Evolutionary conservation across 2,329 filamentous ascomycete species (phyloP), one percentile per base, ranked within the genome.

Genomic region (Aureobasidium musti): DNA sequence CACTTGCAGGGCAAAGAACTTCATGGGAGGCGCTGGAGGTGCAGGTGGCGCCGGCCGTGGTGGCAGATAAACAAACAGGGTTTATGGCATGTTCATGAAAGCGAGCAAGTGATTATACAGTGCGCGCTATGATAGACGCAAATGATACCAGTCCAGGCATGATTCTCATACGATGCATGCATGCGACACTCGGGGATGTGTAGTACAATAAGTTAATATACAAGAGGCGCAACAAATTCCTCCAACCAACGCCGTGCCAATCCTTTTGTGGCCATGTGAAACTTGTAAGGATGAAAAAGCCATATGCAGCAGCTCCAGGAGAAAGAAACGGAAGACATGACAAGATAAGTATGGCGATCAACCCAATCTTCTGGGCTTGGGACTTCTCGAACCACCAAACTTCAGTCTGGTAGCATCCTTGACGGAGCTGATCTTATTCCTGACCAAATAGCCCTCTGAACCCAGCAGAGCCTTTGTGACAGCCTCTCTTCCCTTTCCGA

Each of bases 351-450:
- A 28, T 39, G 4, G 11, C 5, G n/a, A 65, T 69, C 66, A 89
- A 79, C 87, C 86, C 81, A 98, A 80, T 81, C 95, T 89, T 79
- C 93, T 93, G 45, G 88, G 89, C 77, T 89, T 91, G 78, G 85
- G 86, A 82, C 92, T 94, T 79, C 93, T 91, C 45, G 91, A 91
- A 75, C 95, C 96, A 80, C 93, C 95, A 83, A 98, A 97, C 83
- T 99, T 99, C 78, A 98, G 79, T 74, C 90, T 90, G 65, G 94
- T 98, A 47, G 87, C 84, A 80, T 99, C 95, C 37, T 91, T 88
- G 68, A 99, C 90, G 72, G 88, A 88, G 49, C 87, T 82, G 71
- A 99, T 90, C 81, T 90, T 87, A 37, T 84, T 82, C 71, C 92
- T 86, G 71, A 98, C 79, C 72, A 87, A 77, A 75, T 86, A 88